These are phyloP conservation scores for Grosmannia clavigera DNA, from an alignment of 2,329 filamentous ascomycete species.

Conservation along the genomic window DNA sequence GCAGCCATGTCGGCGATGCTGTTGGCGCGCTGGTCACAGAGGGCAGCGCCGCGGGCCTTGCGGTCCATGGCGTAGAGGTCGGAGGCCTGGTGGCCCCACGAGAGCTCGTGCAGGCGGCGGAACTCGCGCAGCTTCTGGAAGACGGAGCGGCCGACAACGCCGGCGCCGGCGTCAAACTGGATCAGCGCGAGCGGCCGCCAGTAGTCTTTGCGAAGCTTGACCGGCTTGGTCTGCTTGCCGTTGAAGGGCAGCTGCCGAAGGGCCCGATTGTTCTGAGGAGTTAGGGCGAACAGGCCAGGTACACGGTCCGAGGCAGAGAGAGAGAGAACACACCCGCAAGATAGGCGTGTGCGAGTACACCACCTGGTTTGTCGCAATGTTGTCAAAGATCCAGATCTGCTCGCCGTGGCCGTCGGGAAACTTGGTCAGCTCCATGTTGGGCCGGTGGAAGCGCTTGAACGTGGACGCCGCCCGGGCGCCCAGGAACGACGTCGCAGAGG, in stretches of 20 bases:
- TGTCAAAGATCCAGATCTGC: constrained; percentile 43
- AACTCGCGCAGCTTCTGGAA: constrained; percentile 55
- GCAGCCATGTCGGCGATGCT: constrained; percentile 51
- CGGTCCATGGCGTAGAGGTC: constrained; percentile 29
- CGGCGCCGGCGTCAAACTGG: constrained; percentile 39
- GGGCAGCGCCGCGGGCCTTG: constrained; percentile 33
- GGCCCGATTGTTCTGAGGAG: constrained; percentile 16
- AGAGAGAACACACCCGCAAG: constrained; percentile 27
- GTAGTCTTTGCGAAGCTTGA: constrained; percentile 53
- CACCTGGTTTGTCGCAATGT: constrained; percentile 37
- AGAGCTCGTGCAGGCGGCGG: constrained; percentile 47
- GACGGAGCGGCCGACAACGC: constrained; percentile 42
- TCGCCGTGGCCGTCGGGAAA: constrained; percentile 35
- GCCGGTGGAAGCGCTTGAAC: constrained; percentile 13
- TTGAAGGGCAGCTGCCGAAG: constrained; percentile 41
- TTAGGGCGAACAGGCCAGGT: neutral
- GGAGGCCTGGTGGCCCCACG: constrained; percentile 35
- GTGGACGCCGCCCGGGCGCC: constrained; percentile 26
- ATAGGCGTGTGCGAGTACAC: constrained; percentile 37
- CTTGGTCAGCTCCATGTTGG: constrained; percentile 14
- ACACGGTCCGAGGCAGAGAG: too few relatives aligned
- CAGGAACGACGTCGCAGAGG: constrained; percentile 17
- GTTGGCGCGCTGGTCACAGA: constrained; percentile 51
- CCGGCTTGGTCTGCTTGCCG: constrained; percentile 53
- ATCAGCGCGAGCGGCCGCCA: constrained; percentile 51